These are phyloP conservation scores for Waitea zeae DNA, from an alignment of 1,284 basidiomycete genomes.

Conservation along the genomic window DNA sequence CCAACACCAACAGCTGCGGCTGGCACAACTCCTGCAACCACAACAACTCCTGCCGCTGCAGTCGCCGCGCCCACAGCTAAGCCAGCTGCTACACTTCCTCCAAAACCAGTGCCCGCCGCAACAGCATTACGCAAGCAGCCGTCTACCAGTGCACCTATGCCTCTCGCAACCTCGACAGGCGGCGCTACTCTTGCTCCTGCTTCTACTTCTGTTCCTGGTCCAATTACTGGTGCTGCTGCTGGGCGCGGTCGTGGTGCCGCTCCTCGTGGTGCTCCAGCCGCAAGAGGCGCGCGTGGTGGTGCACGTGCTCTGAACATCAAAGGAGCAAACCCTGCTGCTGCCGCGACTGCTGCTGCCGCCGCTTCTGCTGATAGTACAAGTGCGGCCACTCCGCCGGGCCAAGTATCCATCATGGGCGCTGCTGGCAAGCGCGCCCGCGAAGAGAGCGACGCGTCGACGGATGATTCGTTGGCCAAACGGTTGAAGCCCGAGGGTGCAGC, in stretches of 20 bases:
- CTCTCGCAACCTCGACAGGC: slow-evolving; percentile 9
- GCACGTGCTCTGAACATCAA: slow-evolving; percentile 16
- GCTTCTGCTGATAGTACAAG: slow-evolving; percentile 11
- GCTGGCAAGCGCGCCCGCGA: slow-evolving; percentile 52
- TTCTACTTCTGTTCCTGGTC: slow-evolving; percentile 8
- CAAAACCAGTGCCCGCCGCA: slow-evolving; percentile 8
- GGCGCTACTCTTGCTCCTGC: slow-evolving; percentile 4
- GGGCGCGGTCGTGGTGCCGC: slow-evolving; percentile 10
- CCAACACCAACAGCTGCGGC: slow-evolving; percentile 6
- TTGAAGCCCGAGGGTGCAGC: slow-evolving; percentile 30
- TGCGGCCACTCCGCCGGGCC: slow-evolving; percentile 13
- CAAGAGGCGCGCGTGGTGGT: slow-evolving; percentile 18
- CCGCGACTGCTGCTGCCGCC: slow-evolving; percentile 9
- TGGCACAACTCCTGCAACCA: slow-evolving; percentile 9
- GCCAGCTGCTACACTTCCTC: slow-evolving; percentile 7
- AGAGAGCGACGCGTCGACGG: slow-evolving; percentile 23
- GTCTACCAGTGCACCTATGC: slow-evolving; percentile 9
- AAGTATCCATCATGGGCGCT: slow-evolving; percentile 48
- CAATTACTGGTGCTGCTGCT: slow-evolving; percentile 8
- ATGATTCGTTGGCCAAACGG: slow-evolving; percentile 53
- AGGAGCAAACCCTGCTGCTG: slow-evolving; percentile 16
- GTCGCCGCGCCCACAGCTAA: slow-evolving; percentile 8
- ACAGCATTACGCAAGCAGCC: slow-evolving; percentile 8
- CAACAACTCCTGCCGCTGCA: slow-evolving; percentile 3
- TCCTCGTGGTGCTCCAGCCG: slow-evolving; percentile 5